Percentiles rank a stretch among this genome's conserved stretches.
Evolutionary conservation across 176 grass and related monocot genomes (phyloP).

Genomic region (Triticum aestivum): IWGSC_CS_RefSeq_v2.1 NC_057808.1:396592169-396592668

Average conservation of each 20-base stretch:
- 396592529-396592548: neutral
- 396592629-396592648: constrained; percentile 3
- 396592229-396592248: neutral
- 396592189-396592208: neutral
- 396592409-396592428: neutral
- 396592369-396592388: neutral
- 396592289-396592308: neutral
- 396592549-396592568: neutral
- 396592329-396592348: neutral
- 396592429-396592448: neutral
- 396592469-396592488: neutral
- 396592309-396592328: neutral
- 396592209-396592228: neutral
- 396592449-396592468: neutral
- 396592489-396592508: neutral
- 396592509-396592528: neutral
- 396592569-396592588: too few relatives aligned
- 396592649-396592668: neutral
- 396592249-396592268: neutral
- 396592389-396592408: neutral
- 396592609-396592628: neutral
- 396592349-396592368: neutral
- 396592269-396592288: neutral
- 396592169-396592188: neutral
- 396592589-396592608: neutral